These are phyloP conservation scores for Pseudisothecium myosuroides DNA, from an alignment of 225 moss, liverwort and hornwort genomes.

Conservation along the genomic window DNA sequence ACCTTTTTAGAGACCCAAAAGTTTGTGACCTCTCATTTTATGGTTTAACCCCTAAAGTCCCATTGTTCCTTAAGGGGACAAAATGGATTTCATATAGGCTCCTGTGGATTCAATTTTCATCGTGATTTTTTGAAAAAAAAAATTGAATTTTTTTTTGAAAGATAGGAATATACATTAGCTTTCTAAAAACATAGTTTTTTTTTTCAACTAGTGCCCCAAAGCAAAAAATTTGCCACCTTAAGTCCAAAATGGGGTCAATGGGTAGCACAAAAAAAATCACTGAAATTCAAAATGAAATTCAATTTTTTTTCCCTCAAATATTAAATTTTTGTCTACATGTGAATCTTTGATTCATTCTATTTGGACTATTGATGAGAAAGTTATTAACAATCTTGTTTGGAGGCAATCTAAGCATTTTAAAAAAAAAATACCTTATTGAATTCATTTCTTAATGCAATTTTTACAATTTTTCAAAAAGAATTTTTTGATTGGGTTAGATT, in stretches of 20 bases:
- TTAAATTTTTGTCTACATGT: neutral
- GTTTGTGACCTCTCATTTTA: neutral
- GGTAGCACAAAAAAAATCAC: neutral
- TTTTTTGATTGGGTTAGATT: too few relatives aligned
- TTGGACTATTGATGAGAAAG: neutral
- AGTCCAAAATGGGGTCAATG: neutral
- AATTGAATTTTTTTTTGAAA: too few relatives aligned
- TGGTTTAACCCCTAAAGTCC: too few relatives aligned
- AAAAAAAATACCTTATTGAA: neutral
- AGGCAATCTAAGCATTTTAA: neutral
- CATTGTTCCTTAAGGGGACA: too few relatives aligned
- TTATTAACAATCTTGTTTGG: neutral
- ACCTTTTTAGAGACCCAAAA: neutral
- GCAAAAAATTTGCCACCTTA: neutral
- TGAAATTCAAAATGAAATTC: neutral
- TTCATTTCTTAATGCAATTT: too few relatives aligned
- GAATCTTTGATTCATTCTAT: neutral
- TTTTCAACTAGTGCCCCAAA: neutral
- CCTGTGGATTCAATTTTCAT: too few relatives aligned
- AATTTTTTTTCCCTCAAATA: too few relatives aligned
- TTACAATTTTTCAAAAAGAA: too few relatives aligned
- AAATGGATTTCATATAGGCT: too few relatives aligned
- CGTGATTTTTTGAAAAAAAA: too few relatives aligned
- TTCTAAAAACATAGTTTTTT: too few relatives aligned
- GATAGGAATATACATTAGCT: too few relatives aligned